Conservation (phyloP, 1,284 basidiomycete species). For the Hemileccinum hortonii region DNA sequence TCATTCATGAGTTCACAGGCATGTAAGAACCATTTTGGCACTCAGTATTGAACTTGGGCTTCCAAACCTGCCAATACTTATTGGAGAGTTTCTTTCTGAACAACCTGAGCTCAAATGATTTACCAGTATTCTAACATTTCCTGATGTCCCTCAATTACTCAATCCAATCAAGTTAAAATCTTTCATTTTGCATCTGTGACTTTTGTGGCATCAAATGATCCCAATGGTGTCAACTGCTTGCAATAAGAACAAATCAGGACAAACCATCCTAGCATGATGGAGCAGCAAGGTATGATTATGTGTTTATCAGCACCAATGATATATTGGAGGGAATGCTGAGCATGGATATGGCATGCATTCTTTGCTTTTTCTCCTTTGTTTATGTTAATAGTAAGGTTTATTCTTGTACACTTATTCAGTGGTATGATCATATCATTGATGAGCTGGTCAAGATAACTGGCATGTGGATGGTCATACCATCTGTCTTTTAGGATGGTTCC, state of each 20-base stretch:
- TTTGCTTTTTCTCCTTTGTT: neutral
- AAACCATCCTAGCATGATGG: neutral
- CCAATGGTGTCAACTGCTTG: neutral
- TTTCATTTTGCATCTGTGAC: neutral
- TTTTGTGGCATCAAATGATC: neutral
- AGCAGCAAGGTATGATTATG: neutral
- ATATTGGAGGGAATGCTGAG: neutral
- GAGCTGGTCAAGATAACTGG: neutral
- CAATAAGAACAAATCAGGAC: neutral
- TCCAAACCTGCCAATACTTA: no score
- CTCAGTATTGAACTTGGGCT: no score
- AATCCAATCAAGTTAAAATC: neutral
- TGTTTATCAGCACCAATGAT: neutral
- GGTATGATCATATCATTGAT: neutral
- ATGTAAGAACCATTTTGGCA: no score
- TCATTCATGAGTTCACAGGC: no score
- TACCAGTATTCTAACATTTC: neutral
- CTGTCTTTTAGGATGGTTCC: neutral
- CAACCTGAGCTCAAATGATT: no score
- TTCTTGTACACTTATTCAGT: neutral
- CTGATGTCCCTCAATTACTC: neutral
- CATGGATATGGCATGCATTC: neutral
- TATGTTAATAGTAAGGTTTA: neutral
- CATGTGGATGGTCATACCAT: neutral
- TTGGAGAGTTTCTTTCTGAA: no score